Percentiles rank a stretch among this genome's conserved stretches.
phyloP scores from a whole-genome alignment of 345 rosid genomes.

The Lepidium aucheri region DNA sequence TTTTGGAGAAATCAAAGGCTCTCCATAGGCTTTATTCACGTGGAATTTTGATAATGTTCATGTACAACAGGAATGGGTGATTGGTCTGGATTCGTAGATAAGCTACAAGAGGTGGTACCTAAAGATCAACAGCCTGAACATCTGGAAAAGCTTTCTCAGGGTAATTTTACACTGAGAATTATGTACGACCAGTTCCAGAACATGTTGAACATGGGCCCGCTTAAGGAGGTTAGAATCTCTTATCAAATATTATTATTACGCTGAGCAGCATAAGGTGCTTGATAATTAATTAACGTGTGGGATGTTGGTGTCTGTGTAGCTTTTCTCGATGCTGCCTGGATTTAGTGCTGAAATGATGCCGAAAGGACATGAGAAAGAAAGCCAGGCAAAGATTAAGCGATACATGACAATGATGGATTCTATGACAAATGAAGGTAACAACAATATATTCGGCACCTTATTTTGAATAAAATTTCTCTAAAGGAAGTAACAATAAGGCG shows the following conservation, averaged over 20 bases:
- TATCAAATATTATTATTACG: neutral
- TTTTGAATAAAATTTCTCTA: neutral
- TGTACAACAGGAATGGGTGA: slow-evolving; percentile 71
- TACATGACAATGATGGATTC: slow-evolving; percentile 98
- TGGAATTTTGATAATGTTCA: neutral
- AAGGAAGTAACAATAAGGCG: neutral
- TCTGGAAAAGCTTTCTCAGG: slow-evolving; percentile 88
- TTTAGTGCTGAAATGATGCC: slow-evolving; percentile 84
- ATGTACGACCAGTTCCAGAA: slow-evolving; percentile 90
- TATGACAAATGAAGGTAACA: slow-evolving; percentile 65
- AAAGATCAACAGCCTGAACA: slow-evolving; percentile 95
- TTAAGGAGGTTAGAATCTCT: slow-evolving; percentile 59
- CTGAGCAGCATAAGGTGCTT: neutral
- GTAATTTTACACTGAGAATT: slow-evolving; percentile 78
- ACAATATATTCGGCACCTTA: neutral
- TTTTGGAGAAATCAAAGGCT: neutral
- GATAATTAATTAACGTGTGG: neutral
- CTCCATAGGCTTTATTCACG: neutral
- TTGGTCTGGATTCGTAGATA: slow-evolving; percentile 93
- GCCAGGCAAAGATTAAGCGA: slow-evolving; percentile 89
- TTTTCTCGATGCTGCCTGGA: slow-evolving; percentile 86
- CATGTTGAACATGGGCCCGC: slow-evolving; percentile 82
- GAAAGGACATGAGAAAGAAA: slow-evolving; percentile 85
- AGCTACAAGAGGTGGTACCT: slow-evolving; percentile 90
- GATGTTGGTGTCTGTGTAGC: slow-evolving; percentile 35